phyloP scores from a whole-genome alignment of 2,329 filamentous ascomycete species.

The Sordariomycetes sp. region DNA sequence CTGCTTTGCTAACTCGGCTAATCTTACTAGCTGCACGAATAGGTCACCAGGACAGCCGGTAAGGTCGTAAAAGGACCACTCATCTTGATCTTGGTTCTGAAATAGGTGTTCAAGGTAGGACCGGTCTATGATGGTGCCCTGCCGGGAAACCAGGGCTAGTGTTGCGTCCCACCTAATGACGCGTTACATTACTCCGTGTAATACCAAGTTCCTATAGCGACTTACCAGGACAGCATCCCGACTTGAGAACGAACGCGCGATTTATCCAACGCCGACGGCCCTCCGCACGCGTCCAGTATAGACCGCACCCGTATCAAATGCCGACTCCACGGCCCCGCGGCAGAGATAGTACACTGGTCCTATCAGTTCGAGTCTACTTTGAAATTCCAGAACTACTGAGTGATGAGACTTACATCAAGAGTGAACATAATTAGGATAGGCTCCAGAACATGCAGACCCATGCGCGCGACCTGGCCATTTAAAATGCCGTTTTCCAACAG shows the following conservation, averaged over 20 bases:
- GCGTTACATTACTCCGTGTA: neutral
- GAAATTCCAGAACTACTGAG: neutral
- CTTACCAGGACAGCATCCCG: constrained; percentile 8
- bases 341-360: neutral
- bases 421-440: neutral
- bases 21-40: neutral
- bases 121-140: neutral
- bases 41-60: neutral
- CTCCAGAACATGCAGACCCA: neutral
- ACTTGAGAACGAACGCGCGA: constrained; percentile 4
- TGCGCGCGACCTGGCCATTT: neutral
- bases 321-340: constrained; percentile 6
- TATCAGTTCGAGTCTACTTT: neutral
- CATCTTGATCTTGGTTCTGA: neutral
- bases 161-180: constrained; percentile 3
- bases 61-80: neutral
- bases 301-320: constrained; percentile 3
- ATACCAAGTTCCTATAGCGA: neutral
- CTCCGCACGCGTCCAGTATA: constrained; percentile 4
- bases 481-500: neutral
- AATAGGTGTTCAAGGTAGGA: neutral
- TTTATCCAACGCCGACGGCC: constrained; percentile 2
- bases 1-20: neutral
- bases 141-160: neutral
- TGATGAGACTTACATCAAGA: neutral